phyloP scores from a whole-genome alignment of 345 rosid genomes.

The Excoecaria cochinchinensis region DNA sequence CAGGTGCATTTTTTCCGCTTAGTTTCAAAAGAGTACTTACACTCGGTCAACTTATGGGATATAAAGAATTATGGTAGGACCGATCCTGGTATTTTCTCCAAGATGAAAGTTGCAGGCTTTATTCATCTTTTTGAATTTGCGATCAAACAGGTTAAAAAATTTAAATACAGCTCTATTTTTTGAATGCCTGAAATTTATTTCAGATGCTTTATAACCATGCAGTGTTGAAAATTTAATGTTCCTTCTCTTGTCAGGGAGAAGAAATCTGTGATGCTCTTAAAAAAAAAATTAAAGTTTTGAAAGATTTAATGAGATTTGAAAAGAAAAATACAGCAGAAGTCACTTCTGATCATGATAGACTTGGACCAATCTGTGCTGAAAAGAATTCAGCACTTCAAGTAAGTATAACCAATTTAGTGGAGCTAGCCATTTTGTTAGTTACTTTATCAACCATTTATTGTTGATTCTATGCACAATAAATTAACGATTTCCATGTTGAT shows the following conservation, averaged over 20 bases:
- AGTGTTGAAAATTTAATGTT: not conserved
- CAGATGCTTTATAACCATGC: not conserved
- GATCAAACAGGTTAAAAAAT: constrained; percentile 75
- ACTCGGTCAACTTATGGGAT: constrained; percentile 96
- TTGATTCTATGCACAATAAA: no score
- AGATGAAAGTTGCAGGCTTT: constrained; percentile 99
- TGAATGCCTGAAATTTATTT: not conserved
- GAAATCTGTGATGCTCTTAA: constrained; percentile 91
- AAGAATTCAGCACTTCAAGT: constrained; percentile 69
- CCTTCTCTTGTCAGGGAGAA: constrained; percentile 65
- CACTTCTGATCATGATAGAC: constrained; percentile 52
- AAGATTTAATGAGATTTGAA: constrained; percentile 60
- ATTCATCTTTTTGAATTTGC: constrained; percentile 97
- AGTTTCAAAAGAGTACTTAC: constrained; percentile 93
- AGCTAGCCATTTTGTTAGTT: not conserved
- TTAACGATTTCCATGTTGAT: no score
- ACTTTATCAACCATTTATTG: no score
- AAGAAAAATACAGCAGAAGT: constrained; percentile 56
- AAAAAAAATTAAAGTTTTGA: constrained; percentile 48
- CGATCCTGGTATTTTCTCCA: constrained; percentile 94
- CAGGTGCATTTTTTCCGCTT: constrained; percentile 98
- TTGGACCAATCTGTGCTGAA: constrained; percentile 57
- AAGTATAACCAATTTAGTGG: constrained; percentile 23
- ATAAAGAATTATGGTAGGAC: constrained; percentile 99
- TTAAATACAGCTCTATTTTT: not conserved